Percentiles rank a stretch among this genome's conserved stretches.
These are phyloP conservation scores for Remersonia thermophila DNA, from an alignment of 2,329 filamentous ascomycete species.

Conservation along the genomic window DNA sequence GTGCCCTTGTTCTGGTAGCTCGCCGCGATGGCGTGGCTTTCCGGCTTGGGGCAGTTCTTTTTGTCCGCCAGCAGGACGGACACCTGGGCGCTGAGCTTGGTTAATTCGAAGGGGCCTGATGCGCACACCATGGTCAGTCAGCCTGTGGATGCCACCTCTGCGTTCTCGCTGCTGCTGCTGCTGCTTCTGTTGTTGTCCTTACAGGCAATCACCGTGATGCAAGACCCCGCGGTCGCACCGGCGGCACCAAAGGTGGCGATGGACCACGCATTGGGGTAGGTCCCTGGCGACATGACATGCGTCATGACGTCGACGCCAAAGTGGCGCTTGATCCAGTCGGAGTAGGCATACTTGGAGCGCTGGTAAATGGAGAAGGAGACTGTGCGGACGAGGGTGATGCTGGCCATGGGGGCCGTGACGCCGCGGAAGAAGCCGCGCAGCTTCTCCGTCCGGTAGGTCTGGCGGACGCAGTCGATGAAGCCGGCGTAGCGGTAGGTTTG, in stretches of 20 bases:
- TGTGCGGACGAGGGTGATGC: conserved; percentile 28
- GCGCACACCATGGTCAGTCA: neutral
- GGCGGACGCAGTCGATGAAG: conserved; percentile 59
- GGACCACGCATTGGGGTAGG: conserved; percentile 60
- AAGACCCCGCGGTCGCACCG: conserved; percentile 66
- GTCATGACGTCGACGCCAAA: conserved; percentile 58
- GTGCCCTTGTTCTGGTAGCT: conserved; percentile 72
- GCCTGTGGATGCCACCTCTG: too few species aligned
- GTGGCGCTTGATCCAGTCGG: conserved; percentile 56
- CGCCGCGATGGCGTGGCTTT: conserved; percentile 46
- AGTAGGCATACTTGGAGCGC: conserved; percentile 60
- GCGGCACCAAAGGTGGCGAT: conserved; percentile 65
- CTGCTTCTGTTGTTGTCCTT: too few species aligned
- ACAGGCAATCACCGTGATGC: conserved; percentile 72
- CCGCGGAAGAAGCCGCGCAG: conserved; percentile 69
- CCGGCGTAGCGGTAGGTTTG: conserved; percentile 72
- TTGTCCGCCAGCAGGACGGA: conserved; percentile 61
- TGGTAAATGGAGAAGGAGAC: conserved; percentile 47
- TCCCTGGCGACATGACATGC: conserved; percentile 58
- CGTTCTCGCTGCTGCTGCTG: too few species aligned
- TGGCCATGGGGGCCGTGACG: conserved; percentile 64
- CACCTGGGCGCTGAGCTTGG: conserved; percentile 79
- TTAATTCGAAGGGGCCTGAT: conserved; percentile 69
- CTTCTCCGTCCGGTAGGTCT: conserved; percentile 65
- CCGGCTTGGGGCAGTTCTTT: conserved; percentile 31